phyloP scores from a whole-genome alignment of 257 asterid genomes.

The Linaria vulgaris region DNA sequence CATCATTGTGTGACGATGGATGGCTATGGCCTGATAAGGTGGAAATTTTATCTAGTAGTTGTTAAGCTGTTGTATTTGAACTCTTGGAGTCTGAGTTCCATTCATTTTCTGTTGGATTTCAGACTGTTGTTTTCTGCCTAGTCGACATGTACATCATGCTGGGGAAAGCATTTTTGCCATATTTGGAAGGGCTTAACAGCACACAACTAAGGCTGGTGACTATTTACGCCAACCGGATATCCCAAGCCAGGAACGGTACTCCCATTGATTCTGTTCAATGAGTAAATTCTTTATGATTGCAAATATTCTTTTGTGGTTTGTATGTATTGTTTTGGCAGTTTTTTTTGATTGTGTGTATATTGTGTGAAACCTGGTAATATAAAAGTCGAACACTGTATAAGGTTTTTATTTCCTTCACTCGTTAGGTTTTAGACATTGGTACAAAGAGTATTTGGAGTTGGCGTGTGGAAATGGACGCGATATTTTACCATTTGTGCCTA shows the following conservation, averaged over 20 bases:
- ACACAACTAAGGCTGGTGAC: constrained; percentile 91
- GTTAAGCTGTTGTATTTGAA: neutral
- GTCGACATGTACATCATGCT: constrained; percentile 98
- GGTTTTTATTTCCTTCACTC: constrained; percentile 21
- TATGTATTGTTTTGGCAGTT: constrained; percentile 26
- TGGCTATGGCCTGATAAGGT: too few relatives aligned
- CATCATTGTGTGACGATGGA: too few relatives aligned
- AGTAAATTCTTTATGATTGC: constrained; percentile 23
- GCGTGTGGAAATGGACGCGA: constrained; percentile 26
- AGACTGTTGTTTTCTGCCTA: constrained; percentile 97
- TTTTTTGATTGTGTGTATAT: constrained; percentile 40
- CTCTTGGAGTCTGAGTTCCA: neutral
- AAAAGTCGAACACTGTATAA: neutral
- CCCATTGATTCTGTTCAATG: constrained; percentile 64
- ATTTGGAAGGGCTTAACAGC: constrained; percentile 88
- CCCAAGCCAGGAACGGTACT: constrained; percentile 93
- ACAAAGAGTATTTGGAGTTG: constrained; percentile 1
- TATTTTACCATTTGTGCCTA: constrained; percentile 32
- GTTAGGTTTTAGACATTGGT: constrained; percentile 14
- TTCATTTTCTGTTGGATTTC: constrained; percentile 34
- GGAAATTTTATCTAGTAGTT: neutral
- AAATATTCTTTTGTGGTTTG: constrained; percentile 24
- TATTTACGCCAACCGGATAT: constrained; percentile 92
- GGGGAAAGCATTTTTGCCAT: constrained; percentile 94
- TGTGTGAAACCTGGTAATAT: constrained; percentile 35